Evolutionary conservation across 495 filamentous ascomycete species (phyloP).

Genomic region (Oidiodendron maius): DNA sequence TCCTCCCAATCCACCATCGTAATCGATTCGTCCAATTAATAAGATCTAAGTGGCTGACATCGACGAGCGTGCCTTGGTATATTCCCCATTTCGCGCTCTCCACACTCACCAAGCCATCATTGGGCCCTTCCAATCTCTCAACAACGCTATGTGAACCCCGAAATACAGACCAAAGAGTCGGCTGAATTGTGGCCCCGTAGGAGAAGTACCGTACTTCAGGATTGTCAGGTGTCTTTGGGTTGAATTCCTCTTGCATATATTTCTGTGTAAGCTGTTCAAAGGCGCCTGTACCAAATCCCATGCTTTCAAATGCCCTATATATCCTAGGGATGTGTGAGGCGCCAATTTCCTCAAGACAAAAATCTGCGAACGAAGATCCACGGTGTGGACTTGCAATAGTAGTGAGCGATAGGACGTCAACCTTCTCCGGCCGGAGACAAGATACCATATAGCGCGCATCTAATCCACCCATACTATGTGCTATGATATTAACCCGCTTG

Average conservation of each 20-base stretch:
- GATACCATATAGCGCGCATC: constrained; percentile 94
- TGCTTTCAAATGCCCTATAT: constrained; percentile 59
- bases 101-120: constrained; percentile 92
- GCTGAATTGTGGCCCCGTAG: constrained; percentile 74
- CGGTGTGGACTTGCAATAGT: constrained; percentile 87
- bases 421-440: constrained; percentile 52
- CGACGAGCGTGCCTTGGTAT: constrained; percentile 86
- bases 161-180: constrained; percentile 66
- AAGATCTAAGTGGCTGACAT: constrained; percentile 83
- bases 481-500: constrained; percentile 81
- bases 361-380: constrained; percentile 81
- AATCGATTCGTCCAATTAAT: constrained; percentile 95
- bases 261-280: constrained; percentile 77
- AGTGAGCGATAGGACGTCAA: constrained; percentile 64
- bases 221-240: constrained; percentile 68
- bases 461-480: constrained; percentile 71
- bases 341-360: constrained; percentile 68
- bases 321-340: constrained; percentile 54
- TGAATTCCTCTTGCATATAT: constrained; percentile 83
- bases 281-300: constrained; percentile 72
- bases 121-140: constrained; percentile 64
- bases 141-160: constrained; percentile 67
- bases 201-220: constrained; percentile 83
- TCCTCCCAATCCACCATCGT: constrained; percentile 60
- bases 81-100: constrained; percentile 81